These are phyloP conservation scores for Diaporthe aspalathi DNA, from an alignment of 2,329 filamentous ascomycete genomes.

Conservation along the genomic window DNA sequence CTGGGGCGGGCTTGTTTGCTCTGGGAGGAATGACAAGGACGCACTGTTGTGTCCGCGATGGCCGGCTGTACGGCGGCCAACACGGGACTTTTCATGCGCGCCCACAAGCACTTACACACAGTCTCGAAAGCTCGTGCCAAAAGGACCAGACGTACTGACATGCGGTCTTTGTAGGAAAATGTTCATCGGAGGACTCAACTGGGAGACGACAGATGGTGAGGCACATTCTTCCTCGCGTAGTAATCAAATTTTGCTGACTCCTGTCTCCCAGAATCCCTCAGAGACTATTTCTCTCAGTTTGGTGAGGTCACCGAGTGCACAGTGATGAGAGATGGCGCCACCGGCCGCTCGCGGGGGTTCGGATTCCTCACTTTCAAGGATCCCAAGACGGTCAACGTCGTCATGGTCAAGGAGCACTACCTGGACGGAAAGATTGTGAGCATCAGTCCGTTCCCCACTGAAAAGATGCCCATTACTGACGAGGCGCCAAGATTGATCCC, in stretches of 20 bases:
- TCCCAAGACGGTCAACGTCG: slow-evolving; percentile 96
- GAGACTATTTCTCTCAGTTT: slow-evolving; percentile 97
- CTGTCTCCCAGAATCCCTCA: slow-evolving; percentile 80
- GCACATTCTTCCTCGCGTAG: slow-evolving; percentile 39
- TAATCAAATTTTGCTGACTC: slow-evolving; percentile 16
- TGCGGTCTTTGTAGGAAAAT: slow-evolving; percentile 79
- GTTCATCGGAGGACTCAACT: slow-evolving; percentile 99
- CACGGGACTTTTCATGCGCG: background rate
- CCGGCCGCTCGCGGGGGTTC: slow-evolving; percentile 93
- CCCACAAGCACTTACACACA: slow-evolving; percentile 32
- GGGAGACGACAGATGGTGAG: slow-evolving; percentile 99
- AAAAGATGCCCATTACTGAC: slow-evolving; percentile 18
- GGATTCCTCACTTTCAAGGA: slow-evolving; percentile 98
- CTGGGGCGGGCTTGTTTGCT: slow-evolving; percentile 7
- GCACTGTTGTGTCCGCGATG: background rate
- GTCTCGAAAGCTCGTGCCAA: slow-evolving; percentile 5
- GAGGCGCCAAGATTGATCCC: slow-evolving; percentile 86
- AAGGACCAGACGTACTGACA: slow-evolving; percentile 41
- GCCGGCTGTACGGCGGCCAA: background rate
- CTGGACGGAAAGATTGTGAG: slow-evolving; percentile 98
- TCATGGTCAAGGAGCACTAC: slow-evolving; percentile 99
- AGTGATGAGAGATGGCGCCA: slow-evolving; percentile 97
- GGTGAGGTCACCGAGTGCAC: slow-evolving; percentile 98
- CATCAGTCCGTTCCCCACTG: slow-evolving; percentile 33
- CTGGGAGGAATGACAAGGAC: background rate